Percentiles rank a stretch among this genome's conserved stretches.
phyloP scores from a whole-genome alignment of 371 early-diverging fungal species.

The Actinomortierella wolfii region DNA sequence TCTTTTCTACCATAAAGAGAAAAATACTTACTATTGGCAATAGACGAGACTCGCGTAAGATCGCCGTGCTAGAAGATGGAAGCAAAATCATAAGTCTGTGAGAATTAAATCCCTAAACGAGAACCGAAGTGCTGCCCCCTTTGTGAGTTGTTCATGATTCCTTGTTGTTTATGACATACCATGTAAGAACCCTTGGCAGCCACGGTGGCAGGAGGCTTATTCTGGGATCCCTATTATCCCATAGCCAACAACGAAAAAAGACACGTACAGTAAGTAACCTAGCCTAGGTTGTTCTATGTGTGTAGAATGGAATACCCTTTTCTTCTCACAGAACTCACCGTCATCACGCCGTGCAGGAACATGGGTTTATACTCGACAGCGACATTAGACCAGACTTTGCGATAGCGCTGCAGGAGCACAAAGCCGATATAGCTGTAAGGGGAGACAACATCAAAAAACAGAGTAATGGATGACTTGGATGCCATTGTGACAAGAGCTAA shows the following conservation, averaged over 20 bases:
- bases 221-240: constrained; percentile 21
- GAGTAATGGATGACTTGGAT: constrained; percentile 32
- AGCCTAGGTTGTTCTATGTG: no score
- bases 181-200: constrained; percentile 37
- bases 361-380: constrained; percentile 48
- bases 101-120: no score
- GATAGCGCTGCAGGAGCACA: constrained; percentile 50
- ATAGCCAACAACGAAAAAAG: not conserved
- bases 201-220: constrained; percentile 25
- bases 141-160: no score
- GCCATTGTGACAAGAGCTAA: constrained; percentile 4
- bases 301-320: not conserved
- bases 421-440: constrained; percentile 53
- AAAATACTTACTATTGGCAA: not conserved
- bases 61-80: constrained; percentile 23
- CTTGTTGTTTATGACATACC: constrained; percentile 10
- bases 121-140: no score
- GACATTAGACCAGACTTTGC: constrained; percentile 44
- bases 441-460: constrained; percentile 52
- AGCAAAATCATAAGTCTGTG: no score
- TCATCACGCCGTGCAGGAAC: constrained; percentile 42
- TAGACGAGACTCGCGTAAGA: constrained; percentile 23
- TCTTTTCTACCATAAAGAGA: no score
- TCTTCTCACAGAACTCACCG: constrained; percentile 16
- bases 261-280: not conserved